Evolutionary conservation across 2,329 filamentous ascomycete genomes (phyloP).

Genomic region (Paecilomyces formosus): DNA sequence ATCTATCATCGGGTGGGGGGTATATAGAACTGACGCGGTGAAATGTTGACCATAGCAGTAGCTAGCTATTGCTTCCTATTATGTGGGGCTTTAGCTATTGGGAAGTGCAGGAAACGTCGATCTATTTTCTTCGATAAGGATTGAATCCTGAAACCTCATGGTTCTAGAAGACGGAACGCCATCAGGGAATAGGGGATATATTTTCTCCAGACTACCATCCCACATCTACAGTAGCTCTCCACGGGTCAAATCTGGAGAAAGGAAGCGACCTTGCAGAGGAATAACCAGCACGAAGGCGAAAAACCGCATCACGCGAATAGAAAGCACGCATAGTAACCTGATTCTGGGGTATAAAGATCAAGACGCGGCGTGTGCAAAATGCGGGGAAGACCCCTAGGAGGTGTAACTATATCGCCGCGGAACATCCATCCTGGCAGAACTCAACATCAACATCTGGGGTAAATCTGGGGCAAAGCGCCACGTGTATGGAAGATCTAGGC

Average conservation of each 20-base stretch:
- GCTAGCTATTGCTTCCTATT: not conserved
- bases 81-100: not conserved
- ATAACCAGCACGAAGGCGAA: not conserved
- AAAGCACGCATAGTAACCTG: not conserved
- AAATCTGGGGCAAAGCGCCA: not conserved
- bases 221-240: not conserved
- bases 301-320: not conserved
- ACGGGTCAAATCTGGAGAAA: not conserved
- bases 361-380: not conserved
- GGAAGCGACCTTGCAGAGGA: not conserved
- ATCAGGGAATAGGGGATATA: not conserved
- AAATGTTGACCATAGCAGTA: not conserved
- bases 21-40: not conserved
- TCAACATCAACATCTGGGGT: not conserved
- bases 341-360: not conserved
- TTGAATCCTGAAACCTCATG: not conserved
- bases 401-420: not conserved
- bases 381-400: not conserved
- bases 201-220: not conserved
- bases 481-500: not conserved
- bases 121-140: not conserved
- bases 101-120: not conserved
- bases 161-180: not conserved
- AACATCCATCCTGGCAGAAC: not conserved
- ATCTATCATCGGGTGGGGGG: not conserved